A percentile compares a stretch with the other conserved stretches of the same genome.
These are phyloP conservation scores for Fraxinus anomala DNA, from an alignment of 257 asterid species.

Conservation along the genomic window DNA sequence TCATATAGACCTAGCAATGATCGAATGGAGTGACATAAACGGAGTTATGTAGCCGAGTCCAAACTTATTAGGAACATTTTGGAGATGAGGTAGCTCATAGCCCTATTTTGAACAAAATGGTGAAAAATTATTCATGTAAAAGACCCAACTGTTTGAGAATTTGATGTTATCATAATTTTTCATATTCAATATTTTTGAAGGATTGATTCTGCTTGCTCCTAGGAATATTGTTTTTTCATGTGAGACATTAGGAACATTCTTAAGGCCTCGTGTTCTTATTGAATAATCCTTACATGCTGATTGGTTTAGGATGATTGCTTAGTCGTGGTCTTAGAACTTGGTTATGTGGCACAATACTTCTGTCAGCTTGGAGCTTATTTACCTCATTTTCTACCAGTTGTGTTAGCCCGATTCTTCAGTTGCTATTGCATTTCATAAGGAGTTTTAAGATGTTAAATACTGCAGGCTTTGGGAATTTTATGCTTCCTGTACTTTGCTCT, in stretches of 20 bases:
- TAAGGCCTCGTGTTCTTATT: neutral
- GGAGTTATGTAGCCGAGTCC: neutral
- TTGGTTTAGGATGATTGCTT: neutral
- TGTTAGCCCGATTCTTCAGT: neutral
- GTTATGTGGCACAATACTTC: neutral
- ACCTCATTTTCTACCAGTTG: constrained; percentile 12
- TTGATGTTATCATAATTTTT: constrained; percentile 7
- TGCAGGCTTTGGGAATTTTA: neutral
- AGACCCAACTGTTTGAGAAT: neutral
- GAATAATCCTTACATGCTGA: constrained; percentile 1
- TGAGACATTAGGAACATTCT: neutral
- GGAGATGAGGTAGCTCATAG: neutral
- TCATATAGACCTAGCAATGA: neutral
- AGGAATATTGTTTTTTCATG: neutral
- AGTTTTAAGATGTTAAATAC: neutral
- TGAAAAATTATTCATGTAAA: neutral
- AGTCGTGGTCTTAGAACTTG: neutral
- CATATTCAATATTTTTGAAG: constrained; percentile 6
- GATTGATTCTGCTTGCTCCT: constrained; percentile 1
- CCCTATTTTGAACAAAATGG: neutral
- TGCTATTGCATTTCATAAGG: constrained; percentile 18
- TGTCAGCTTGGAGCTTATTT: neutral
- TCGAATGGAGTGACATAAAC: neutral
- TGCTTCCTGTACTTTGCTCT: constrained; percentile 16
- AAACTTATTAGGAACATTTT: neutral